Percentiles rank a stretch among this genome's conserved stretches.
phyloP scores from a whole-genome alignment of 1,284 basidiomycete species.

The Puccinia triticina region DNA sequence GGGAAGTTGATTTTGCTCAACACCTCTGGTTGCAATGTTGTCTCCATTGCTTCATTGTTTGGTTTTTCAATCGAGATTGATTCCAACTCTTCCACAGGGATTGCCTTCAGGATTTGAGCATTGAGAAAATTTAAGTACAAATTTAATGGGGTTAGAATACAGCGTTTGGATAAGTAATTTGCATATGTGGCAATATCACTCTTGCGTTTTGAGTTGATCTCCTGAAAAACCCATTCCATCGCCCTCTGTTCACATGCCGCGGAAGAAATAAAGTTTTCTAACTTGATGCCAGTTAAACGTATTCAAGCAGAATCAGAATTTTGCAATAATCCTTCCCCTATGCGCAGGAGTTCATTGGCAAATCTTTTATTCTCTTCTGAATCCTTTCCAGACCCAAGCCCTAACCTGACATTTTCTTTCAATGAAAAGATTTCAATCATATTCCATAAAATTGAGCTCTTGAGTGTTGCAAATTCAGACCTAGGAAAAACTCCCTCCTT shows the following conservation, averaged over 20 bases:
- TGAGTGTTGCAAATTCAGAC: neutral
- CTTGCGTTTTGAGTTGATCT: neutral
- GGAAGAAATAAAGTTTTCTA: neutral
- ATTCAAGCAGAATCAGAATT: too few relatives aligned
- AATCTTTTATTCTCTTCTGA: neutral
- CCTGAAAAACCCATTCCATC: neutral
- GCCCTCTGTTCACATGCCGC: too few relatives aligned
- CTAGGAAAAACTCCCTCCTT: neutral
- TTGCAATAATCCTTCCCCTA: neutral
- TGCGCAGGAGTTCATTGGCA: neutral
- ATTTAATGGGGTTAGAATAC: neutral
- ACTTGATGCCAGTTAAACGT: neutral
- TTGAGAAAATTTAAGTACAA: neutral
- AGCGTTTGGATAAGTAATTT: neutral
- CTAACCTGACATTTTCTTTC: neutral
- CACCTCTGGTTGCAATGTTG: neutral
- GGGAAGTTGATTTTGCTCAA: neutral
- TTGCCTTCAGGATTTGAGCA: neutral
- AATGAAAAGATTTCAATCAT: neutral
- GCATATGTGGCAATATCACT: neutral
- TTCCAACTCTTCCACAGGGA: neutral
- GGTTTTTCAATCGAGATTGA: neutral
- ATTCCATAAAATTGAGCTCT: neutral
- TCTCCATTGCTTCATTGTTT: neutral
- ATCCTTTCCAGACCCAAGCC: neutral